Conservation (phyloP, 192 early-diverging fungal species). For the Podochytrium sp. region DNA sequence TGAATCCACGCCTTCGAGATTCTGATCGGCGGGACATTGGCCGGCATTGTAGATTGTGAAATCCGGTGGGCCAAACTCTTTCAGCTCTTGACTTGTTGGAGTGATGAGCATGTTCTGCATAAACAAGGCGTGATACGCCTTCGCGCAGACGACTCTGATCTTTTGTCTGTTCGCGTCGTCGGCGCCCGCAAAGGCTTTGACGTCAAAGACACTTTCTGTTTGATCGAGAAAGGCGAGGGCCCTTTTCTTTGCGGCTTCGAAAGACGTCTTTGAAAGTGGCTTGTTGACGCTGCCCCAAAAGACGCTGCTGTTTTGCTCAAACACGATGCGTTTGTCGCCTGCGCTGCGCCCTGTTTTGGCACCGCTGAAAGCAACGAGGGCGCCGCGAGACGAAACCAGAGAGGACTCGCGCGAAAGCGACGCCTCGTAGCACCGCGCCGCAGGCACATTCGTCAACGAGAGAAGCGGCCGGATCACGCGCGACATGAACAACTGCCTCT, state of each 20-base stretch:
- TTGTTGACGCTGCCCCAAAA: slow-evolving; percentile 96
- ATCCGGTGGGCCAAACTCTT: slow-evolving; percentile 85
- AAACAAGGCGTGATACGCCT: slow-evolving; percentile 91
- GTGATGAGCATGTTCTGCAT: slow-evolving; percentile 98
- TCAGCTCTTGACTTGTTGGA: slow-evolving; percentile 81
- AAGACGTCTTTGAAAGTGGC: slow-evolving; percentile 44
- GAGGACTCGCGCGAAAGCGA: too few relatives aligned
- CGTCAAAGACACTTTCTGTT: slow-evolving; percentile 85
- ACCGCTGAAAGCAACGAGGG: too few relatives aligned
- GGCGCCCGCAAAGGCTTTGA: slow-evolving; percentile 93
- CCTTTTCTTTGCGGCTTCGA: slow-evolving; percentile 79
- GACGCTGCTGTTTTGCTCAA: neutral
- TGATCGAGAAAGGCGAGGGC: slow-evolving; percentile 85
- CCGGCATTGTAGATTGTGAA: slow-evolving; percentile 94
- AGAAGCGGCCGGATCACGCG: too few relatives aligned
- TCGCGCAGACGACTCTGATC: slow-evolving; percentile 84
- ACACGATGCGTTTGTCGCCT: neutral
- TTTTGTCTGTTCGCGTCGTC: slow-evolving; percentile 91
- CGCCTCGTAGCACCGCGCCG: too few relatives aligned
- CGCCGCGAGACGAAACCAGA: too few relatives aligned
- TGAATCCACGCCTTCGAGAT: slow-evolving; percentile 84
- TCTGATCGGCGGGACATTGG: slow-evolving; percentile 75
- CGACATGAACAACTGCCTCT: too few relatives aligned
- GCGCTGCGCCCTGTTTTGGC: too few relatives aligned
- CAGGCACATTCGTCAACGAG: too few relatives aligned